phyloP scores from a whole-genome alignment of 768 basidiomycete genomes.

The Tephrocybe sp. region DNA sequence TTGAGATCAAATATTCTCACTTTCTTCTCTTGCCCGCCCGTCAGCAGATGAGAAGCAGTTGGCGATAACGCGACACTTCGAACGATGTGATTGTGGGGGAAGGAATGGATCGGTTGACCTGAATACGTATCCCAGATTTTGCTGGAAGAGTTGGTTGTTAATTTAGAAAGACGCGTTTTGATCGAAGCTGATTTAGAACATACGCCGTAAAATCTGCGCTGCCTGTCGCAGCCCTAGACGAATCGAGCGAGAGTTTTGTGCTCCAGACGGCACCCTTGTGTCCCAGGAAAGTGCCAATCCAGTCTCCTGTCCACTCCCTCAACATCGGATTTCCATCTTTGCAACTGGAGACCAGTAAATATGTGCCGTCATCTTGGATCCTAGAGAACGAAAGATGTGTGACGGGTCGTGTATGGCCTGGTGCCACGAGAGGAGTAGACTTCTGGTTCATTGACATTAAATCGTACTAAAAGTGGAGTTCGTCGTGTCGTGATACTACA shows the following conservation, averaged over 20 bases:
- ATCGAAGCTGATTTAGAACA: constrained; percentile 27
- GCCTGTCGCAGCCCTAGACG: constrained; percentile 83
- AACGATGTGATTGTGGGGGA: constrained; percentile 97
- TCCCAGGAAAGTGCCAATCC: constrained; percentile 91
- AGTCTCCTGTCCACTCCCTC: constrained; percentile 96
- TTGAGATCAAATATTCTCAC: constrained; percentile 90
- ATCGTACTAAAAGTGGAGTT: constrained; percentile 20
- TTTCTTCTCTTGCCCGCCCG: constrained; percentile 97
- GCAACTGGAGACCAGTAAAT: constrained; percentile 91
- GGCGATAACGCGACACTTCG: constrained; percentile 90
- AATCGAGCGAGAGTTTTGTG: constrained; percentile 85
- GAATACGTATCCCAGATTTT: constrained; percentile 97
- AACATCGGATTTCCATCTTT: constrained; percentile 99
- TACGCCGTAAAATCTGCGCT: constrained; percentile 98
- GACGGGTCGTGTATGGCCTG: constrained; percentile 84
- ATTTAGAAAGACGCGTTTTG: constrained; percentile 8
- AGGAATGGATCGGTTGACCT: constrained; percentile 87
- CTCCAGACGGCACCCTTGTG: constrained; percentile 98
- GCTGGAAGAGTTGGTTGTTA: constrained; percentile 37
- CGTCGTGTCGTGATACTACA: constrained; percentile 41
- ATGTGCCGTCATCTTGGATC: constrained; percentile 80
- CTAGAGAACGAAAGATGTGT: constrained; percentile 92
- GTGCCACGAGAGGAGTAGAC: constrained; percentile 77
- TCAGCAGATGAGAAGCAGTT: constrained; percentile 64
- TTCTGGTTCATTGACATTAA: constrained; percentile 65